Evolutionary conservation across 208 protist species (phyloP).

Genomic region (Leishmania braziliensis): DNA sequence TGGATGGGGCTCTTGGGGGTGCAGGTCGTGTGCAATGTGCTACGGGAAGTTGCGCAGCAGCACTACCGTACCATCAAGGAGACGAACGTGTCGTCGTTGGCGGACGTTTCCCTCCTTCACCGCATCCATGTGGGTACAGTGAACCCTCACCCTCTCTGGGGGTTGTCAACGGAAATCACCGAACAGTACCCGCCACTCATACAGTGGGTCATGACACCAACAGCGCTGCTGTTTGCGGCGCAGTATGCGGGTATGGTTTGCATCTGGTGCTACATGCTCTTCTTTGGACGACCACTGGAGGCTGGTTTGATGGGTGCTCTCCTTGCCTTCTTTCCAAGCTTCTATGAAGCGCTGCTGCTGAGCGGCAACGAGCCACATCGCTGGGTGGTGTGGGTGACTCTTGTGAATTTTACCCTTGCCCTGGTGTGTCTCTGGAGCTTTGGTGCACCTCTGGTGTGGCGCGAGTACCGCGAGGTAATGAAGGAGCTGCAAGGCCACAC

Average conservation of each 20-base stretch:
- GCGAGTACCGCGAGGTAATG: conserved; percentile 40
- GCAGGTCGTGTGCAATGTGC: conserved; percentile 22
- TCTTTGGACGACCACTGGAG: conserved; percentile 30
- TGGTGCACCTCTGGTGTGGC: conserved; percentile 29
- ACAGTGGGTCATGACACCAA: conserved; percentile 23
- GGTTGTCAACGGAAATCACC: conserved; percentile 21
- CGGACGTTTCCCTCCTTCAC: conserved; percentile 16
- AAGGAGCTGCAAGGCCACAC: conserved; percentile 40
- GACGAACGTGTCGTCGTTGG: conserved; percentile 8
- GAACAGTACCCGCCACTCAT: conserved; percentile 13
- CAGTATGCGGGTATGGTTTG: conserved; percentile 38
- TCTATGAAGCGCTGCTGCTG: conserved; percentile 56
- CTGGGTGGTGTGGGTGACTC: conserved; percentile 41
- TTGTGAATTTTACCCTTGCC: conserved; percentile 41
- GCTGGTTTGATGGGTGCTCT: conserved; percentile 32
- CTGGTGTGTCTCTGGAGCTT: conserved; percentile 40
- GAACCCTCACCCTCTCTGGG: conserved; percentile 21
- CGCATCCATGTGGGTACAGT: conserved; percentile 13
- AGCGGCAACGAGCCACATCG: conserved; percentile 46
- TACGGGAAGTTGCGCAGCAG: conserved; percentile 28
- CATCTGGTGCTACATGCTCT: conserved; percentile 46
- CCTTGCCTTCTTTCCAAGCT: conserved; percentile 44
- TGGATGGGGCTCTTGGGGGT: conserved; percentile 30
- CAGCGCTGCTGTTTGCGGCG: conserved; percentile 28
- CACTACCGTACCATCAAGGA: conserved; percentile 27